phyloP scores from a whole-genome alignment of 208 protist genomes.

The Paratrypanosoma confusum region DNA sequence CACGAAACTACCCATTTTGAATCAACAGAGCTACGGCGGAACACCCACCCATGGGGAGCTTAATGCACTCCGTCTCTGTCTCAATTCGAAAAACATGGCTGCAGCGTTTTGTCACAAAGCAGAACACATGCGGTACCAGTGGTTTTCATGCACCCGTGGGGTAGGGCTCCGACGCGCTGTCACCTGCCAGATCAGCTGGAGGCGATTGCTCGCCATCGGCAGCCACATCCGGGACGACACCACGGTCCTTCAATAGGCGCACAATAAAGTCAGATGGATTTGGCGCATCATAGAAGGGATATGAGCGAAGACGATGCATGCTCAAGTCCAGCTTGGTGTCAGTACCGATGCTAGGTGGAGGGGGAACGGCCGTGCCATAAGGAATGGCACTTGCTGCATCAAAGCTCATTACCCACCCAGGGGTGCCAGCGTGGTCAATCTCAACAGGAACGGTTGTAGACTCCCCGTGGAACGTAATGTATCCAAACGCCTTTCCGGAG shows the following conservation, averaged over 20 bases:
- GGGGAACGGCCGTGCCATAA: conserved; percentile 48
- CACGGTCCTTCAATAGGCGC: conserved; percentile 74
- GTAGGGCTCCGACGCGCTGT: no score
- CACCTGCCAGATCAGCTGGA: no score
- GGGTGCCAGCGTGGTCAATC: conserved; percentile 60
- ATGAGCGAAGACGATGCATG: conserved; percentile 60
- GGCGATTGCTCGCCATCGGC: no score
- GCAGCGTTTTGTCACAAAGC: no score
- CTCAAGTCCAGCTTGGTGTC: conserved; percentile 69
- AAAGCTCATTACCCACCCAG: conserved; percentile 71
- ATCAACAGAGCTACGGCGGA: no score
- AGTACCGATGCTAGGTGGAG: conserved; percentile 76
- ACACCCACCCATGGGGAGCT: no score
- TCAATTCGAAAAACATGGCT: no score
- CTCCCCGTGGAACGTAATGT: conserved; percentile 85
- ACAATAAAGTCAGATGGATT: conserved; percentile 83
- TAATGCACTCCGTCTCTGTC: no score
- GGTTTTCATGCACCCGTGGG: no score
- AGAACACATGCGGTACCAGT: no score
- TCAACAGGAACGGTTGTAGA: conserved; percentile 59
- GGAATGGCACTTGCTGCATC: conserved; percentile 36
- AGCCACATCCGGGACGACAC: conserved; percentile 68
- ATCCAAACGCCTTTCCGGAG: conserved; percentile 73
- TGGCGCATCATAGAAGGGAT: conserved; percentile 83
- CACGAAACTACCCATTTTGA: no score